These are phyloP conservation scores for Botrytis porri DNA, from an alignment of 2,329 filamentous ascomycete genomes.

Conservation along the genomic window DNA sequence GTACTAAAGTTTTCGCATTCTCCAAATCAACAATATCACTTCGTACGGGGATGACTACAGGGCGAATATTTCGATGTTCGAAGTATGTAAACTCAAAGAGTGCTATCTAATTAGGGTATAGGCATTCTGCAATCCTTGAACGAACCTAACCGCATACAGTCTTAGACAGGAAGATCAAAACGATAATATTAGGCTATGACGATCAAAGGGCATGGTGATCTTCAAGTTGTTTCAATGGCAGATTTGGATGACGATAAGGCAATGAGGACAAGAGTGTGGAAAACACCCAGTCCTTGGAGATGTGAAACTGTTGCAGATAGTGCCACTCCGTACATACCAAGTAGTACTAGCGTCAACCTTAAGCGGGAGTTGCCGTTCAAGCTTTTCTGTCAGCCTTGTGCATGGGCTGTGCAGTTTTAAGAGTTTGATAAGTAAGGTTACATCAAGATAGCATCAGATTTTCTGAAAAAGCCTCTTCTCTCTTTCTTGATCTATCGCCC, in stretches of 20 bases:
- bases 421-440: background rate
- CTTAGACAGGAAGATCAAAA: background rate
- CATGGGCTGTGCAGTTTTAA: background rate
- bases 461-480: background rate
- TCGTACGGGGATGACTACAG: background rate
- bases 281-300: background rate
- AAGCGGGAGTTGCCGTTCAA: conserved; percentile 16
- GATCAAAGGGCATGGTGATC: background rate
- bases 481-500: background rate
- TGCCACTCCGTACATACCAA: background rate
- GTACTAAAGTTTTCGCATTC: conserved; percentile 23
- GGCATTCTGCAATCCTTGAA: background rate
- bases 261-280: background rate
- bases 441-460: background rate
- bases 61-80: background rate
- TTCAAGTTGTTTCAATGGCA: background rate
- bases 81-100: background rate
- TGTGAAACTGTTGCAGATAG: background rate
- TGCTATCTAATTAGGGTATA: conserved; percentile 3
- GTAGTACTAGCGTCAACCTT: background rate
- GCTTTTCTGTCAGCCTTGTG: background rate
- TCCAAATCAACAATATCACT: background rate
- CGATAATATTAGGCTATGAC: background rate
- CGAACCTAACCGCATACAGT: background rate
- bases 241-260: background rate